These are phyloP conservation scores for Tuber umbilicatum DNA, from an alignment of 495 filamentous ascomycete species.

Conservation along the genomic window DNA sequence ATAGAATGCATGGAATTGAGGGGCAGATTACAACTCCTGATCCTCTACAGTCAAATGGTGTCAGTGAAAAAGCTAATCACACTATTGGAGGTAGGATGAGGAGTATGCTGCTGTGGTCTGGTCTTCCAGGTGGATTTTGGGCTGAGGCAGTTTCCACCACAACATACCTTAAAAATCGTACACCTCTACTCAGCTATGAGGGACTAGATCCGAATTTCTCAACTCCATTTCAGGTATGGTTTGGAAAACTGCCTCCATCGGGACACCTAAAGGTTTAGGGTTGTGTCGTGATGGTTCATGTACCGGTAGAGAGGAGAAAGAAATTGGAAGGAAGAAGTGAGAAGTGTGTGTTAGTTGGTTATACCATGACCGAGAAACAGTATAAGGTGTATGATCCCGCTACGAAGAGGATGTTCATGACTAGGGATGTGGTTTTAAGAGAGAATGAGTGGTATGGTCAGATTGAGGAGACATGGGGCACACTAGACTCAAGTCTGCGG, in stretches of 20 bases:
- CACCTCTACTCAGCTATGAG: not conserved
- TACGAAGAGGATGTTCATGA: too few species aligned
- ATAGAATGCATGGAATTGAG: not conserved
- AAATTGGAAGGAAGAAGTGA: too few species aligned
- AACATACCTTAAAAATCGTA: not conserved
- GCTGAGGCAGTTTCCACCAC: not conserved
- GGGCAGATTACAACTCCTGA: not conserved
- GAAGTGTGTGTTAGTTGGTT: too few species aligned
- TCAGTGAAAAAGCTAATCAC: not conserved
- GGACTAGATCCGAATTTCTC: not conserved
- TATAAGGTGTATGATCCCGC: too few species aligned
- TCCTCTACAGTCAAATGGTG: not conserved
- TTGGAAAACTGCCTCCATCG: not conserved
- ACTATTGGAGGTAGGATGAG: fast-evolving
- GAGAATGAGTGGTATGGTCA: too few species aligned
- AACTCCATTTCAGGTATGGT: not conserved
- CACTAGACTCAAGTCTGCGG: too few species aligned
- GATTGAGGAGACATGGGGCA: too few species aligned
- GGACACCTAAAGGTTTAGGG: not conserved
- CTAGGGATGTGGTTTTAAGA: too few species aligned
- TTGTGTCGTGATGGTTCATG: too few species aligned
- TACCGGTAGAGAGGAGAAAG: too few species aligned
- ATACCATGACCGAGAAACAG: too few species aligned
- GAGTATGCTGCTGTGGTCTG: not conserved
- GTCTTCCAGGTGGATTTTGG: not conserved